These are phyloP conservation scores for Henningerozyma blattae DNA, from an alignment of 805 yeast genomes.

Conservation along the genomic window DNA sequence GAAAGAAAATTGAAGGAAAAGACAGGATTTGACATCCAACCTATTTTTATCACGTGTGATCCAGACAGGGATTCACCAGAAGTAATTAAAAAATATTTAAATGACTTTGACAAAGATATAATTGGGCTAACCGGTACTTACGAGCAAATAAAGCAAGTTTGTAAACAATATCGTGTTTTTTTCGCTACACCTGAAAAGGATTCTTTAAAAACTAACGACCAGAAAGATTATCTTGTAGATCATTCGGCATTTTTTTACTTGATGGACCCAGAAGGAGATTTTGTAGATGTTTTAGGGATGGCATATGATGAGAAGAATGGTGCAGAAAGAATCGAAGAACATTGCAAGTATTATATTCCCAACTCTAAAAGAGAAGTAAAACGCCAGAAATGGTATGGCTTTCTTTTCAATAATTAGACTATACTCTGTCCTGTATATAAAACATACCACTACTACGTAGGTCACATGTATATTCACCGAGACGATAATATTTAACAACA, in stretches of 20 bases:
- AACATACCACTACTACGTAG: no score
- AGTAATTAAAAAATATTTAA: slow-evolving; percentile 67
- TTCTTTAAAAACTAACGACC: slow-evolving; percentile 63
- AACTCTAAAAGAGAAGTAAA: background rate
- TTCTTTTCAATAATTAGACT: background rate
- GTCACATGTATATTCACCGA: no score
- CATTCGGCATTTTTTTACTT: slow-evolving; percentile 94
- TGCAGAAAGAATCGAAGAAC: slow-evolving; percentile 61
- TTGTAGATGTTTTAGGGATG: slow-evolving; percentile 88
- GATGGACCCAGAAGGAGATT: slow-evolving; percentile 98
- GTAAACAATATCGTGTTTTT: slow-evolving; percentile 87
- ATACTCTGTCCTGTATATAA: no score
- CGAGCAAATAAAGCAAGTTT: slow-evolving; percentile 69
- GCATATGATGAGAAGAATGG: slow-evolving; percentile 75
- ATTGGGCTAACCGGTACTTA: slow-evolving; percentile 88
- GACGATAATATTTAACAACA: no score
- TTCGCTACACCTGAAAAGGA: slow-evolving; percentile 79
- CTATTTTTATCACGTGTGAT: slow-evolving; percentile 90
- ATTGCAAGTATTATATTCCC: slow-evolving; percentile 60
- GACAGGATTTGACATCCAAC: slow-evolving; percentile 53
- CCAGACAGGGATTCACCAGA: slow-evolving; percentile 91
- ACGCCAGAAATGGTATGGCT: background rate
- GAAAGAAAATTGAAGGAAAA: background rate
- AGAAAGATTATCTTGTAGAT: slow-evolving; percentile 92
- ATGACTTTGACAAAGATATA: slow-evolving; percentile 82